Evolutionary conservation across 768 basidiomycete genomes (phyloP).

Genomic region (Lyophyllum shimeji): DNA sequence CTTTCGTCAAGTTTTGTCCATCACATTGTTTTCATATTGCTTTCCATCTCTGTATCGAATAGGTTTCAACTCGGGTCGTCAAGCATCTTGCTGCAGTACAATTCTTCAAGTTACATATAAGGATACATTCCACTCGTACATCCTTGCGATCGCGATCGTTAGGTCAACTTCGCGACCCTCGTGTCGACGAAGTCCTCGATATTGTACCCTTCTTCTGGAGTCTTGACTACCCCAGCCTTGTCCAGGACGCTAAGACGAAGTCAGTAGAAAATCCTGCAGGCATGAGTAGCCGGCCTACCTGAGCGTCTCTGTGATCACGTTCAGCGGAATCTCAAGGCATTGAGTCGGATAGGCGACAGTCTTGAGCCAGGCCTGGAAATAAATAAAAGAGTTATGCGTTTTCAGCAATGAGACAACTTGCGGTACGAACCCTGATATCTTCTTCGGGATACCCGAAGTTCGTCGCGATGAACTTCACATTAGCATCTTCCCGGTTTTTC

Average conservation of each 20-base stretch:
- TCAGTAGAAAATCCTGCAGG: not conserved
- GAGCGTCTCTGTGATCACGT: constrained; percentile 70
- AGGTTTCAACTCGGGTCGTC: not conserved
- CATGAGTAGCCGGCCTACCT: constrained; percentile 41
- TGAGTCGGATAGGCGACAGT: constrained; percentile 75
- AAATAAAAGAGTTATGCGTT: not conserved
- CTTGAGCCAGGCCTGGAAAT: constrained; percentile 72
- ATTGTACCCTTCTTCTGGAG: constrained; percentile 53
- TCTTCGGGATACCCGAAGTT: constrained; percentile 81
- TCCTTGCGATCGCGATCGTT: constrained; percentile 12
- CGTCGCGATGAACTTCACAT: constrained; percentile 73
- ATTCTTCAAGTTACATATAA: not conserved
- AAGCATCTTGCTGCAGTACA: not conserved
- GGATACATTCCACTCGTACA: not conserved
- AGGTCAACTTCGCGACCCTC: constrained; percentile 51
- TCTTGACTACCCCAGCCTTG: constrained; percentile 72
- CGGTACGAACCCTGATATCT: constrained; percentile 65
- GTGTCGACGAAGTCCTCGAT: constrained; percentile 57
- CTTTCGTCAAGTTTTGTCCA: not conserved
- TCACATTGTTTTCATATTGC: constrained; percentile 7
- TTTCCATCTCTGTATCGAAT: constrained; percentile 7
- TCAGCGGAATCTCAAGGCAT: constrained; percentile 60
- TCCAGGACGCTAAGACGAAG: constrained; percentile 55
- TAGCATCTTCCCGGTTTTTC: constrained; percentile 53
- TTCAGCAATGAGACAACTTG: not conserved